phyloP scores from a whole-genome alignment of 805 yeast genomes.

The Torulaspora indica region DNA sequence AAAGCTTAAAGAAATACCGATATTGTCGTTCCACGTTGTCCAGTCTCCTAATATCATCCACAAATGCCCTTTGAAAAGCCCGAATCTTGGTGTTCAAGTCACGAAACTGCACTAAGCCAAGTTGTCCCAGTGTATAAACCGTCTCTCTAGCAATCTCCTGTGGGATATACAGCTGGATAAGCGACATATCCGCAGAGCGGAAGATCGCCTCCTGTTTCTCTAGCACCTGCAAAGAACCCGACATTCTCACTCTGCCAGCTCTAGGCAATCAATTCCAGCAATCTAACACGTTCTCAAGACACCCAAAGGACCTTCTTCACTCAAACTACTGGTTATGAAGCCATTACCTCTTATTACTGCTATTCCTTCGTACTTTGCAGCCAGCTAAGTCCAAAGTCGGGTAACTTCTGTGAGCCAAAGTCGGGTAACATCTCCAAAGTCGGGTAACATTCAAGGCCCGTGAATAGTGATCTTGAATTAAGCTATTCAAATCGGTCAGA shows the following conservation, averaged over 20 bases:
- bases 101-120: conserved; percentile 81
- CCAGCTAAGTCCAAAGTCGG: not conserved
- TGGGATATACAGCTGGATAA: conserved; percentile 86
- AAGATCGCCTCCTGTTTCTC: conserved; percentile 36
- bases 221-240: conserved; percentile 3
- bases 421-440: no score
- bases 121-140: conserved; percentile 78
- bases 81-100: conserved; percentile 79
- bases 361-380: conserved; percentile 6
- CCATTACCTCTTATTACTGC: not conserved
- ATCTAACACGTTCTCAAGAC: not conserved
- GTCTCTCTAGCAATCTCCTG: conserved; percentile 85
- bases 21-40: conserved; percentile 89
- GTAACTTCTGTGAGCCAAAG: no score
- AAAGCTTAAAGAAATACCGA: conserved; percentile 47
- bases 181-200: conserved; percentile 95
- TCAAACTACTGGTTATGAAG: no score
- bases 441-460: no score
- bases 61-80: conserved; percentile 86
- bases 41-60: conserved; percentile 74
- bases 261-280: not conserved
- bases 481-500: not conserved
- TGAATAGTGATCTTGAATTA: not conserved
- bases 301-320: no score
- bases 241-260: not conserved